These are phyloP conservation scores for Lophium mytilinum DNA, from an alignment of 495 filamentous ascomycete species.

Conservation along the genomic window DNA sequence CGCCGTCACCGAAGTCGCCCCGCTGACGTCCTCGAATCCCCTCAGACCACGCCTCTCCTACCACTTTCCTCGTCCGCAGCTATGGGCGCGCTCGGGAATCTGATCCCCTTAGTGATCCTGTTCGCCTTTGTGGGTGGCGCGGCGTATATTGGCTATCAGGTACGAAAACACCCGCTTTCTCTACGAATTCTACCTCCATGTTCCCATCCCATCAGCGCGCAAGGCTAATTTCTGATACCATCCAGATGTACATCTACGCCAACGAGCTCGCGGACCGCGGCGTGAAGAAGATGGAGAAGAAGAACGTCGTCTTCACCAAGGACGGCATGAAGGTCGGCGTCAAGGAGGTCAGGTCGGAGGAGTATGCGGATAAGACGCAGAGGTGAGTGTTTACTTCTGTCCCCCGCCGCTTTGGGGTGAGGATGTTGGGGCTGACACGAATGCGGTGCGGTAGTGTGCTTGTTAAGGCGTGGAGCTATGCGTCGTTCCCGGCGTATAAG, in stretches of 20 bases:
- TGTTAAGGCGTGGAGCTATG: constrained; percentile 35
- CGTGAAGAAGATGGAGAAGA: constrained; percentile 68
- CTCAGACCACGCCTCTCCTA: neutral
- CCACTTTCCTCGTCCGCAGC: neutral
- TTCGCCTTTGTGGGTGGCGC: constrained; percentile 52
- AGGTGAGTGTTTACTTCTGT: constrained; percentile 39
- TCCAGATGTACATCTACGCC: constrained; percentile 54
- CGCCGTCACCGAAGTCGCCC: too few species aligned
- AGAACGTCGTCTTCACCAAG: constrained; percentile 71
- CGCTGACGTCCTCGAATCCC: too few species aligned
- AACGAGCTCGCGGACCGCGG: constrained; percentile 62
- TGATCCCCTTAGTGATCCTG: constrained; percentile 69
- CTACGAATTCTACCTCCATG: too few species aligned
- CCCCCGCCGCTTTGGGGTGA: too few species aligned
- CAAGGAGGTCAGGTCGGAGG: constrained; percentile 65
- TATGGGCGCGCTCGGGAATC: constrained; percentile 38
- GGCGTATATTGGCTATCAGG: constrained; percentile 62
- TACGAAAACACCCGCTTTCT: too few species aligned
- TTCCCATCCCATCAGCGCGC: too few species aligned
- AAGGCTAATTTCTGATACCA: neutral
- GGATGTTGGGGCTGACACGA: neutral
- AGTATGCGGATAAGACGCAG: constrained; percentile 75
- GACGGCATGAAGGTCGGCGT: constrained; percentile 79
- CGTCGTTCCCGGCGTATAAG: constrained; percentile 24
- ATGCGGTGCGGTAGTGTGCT: constrained; percentile 23